phyloP scores from a whole-genome alignment of 2,329 filamentous ascomycete species.

The Alternaria sp. region DNA sequence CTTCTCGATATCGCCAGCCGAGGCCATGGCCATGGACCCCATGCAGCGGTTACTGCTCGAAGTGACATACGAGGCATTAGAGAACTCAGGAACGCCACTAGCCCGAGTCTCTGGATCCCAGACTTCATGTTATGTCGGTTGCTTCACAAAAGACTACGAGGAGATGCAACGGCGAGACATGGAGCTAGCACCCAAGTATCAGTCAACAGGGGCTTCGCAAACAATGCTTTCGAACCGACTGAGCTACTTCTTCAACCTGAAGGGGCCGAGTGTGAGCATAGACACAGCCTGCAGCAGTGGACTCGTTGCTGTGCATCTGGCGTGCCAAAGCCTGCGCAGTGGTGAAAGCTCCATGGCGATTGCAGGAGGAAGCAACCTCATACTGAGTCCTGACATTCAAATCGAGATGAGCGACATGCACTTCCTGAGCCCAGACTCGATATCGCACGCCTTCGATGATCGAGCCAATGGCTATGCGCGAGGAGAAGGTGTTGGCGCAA shows the following conservation, averaged over 20 bases:
- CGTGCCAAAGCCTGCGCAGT: constrained; percentile 29
- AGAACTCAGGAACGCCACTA: constrained; percentile 21
- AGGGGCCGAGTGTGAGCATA: constrained; percentile 26
- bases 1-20: constrained; percentile 26
- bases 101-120: constrained; percentile 19
- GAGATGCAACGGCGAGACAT: constrained; percentile 22
- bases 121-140: constrained; percentile 27
- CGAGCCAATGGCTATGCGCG: constrained; percentile 68
- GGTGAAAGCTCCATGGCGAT: constrained; percentile 32
- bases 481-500: constrained; percentile 61
- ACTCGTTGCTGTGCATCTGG: constrained; percentile 27
- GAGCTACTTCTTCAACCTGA: constrained; percentile 27
- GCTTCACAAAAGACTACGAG: constrained; percentile 26
- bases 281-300: constrained; percentile 33
- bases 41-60: constrained; percentile 33
- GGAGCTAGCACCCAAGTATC: constrained; percentile 19
- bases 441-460: constrained; percentile 51
- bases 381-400: constrained; percentile 22
- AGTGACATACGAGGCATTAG: constrained; percentile 30
- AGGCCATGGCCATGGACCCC: constrained; percentile 35
- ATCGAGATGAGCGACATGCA: constrained; percentile 22
- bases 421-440: constrained; percentile 38
- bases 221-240: constrained; percentile 22
- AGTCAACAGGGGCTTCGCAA: constrained; percentile 15
- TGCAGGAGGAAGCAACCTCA: constrained; percentile 26